These are phyloP conservation scores for Blastocystis sp. DNA, from an alignment of 352 stramenopile species.

Conservation along the genomic window DNA sequence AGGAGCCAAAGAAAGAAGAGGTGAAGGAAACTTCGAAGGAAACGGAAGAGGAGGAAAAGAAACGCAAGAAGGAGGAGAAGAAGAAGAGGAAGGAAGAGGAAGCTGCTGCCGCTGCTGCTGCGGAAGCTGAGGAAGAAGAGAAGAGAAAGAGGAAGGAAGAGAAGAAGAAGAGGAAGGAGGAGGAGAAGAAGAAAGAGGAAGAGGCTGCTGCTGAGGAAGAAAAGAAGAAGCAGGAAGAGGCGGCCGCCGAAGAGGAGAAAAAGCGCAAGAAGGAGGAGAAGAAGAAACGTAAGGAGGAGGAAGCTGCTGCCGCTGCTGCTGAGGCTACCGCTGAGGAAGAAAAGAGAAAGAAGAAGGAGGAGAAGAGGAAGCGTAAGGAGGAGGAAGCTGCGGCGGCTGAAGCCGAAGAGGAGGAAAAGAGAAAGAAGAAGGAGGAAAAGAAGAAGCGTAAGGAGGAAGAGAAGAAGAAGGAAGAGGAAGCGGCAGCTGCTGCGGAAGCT, in stretches of 20 bases:
- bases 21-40: too few species aligned
- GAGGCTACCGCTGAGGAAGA: background rate
- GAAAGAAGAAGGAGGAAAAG: background rate
- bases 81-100: too few species aligned
- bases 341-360: background rate
- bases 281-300: background rate
- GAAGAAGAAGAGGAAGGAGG: background rate
- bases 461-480: background rate
- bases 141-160: background rate
- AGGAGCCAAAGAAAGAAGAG: too few species aligned
- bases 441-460: background rate
- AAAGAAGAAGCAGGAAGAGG: background rate
- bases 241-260: background rate
- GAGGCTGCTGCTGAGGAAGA: background rate
- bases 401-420: background rate
- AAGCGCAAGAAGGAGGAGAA: background rate
- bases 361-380: background rate
- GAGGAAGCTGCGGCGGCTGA: background rate
- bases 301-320: background rate
- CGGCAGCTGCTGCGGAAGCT: background rate
- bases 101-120: too few species aligned
- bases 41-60: too few species aligned
- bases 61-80: too few species aligned
- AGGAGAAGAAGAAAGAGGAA: conserved; percentile 6
- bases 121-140: too few species aligned